These are phyloP conservation scores for Penicillium longicatenatum DNA, from an alignment of 495 filamentous ascomycete genomes.

Conservation along the genomic window DNA sequence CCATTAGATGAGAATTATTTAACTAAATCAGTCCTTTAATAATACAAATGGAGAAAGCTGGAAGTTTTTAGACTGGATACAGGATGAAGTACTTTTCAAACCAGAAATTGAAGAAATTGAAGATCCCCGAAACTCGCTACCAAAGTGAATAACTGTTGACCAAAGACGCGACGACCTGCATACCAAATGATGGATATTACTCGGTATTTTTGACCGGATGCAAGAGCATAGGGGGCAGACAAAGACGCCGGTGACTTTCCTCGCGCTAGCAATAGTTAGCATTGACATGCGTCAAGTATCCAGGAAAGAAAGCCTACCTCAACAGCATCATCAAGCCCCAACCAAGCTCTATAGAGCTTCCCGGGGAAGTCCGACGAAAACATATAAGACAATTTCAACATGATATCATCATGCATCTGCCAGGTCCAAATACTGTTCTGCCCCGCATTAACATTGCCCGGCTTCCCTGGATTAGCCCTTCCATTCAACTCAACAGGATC, in stretches of 20 bases:
- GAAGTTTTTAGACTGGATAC: too few species aligned
- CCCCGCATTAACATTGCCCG: conserved; percentile 16
- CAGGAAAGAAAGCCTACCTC: conserved; percentile 24
- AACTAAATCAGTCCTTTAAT: too few species aligned
- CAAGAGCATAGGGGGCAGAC: conserved; percentile 57
- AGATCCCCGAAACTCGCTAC: too few species aligned
- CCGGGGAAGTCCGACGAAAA: conserved; percentile 53
- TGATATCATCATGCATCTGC: conserved; percentile 20
- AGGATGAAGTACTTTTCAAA: too few species aligned
- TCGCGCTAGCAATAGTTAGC: conserved; percentile 46
- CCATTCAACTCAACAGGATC: conserved; percentile 52
- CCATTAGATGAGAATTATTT: too few species aligned
- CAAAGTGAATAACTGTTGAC: neutral
- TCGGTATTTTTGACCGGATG: conserved; percentile 55
- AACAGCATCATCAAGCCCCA: conserved; percentile 56
- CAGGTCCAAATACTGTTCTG: conserved; percentile 24
- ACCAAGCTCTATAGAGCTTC: conserved; percentile 62
- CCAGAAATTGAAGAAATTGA: too few species aligned
- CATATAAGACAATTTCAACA: conserved; percentile 20
- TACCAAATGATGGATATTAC: neutral
- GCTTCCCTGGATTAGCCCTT: conserved; percentile 60
- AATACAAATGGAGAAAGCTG: too few species aligned
- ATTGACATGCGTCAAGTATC: neutral
- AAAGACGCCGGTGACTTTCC: conserved; percentile 49
- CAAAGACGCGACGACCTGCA: neutral